phyloP scores from a whole-genome alignment of 345 rosid genomes.

The Sonneratia alba region DNA sequence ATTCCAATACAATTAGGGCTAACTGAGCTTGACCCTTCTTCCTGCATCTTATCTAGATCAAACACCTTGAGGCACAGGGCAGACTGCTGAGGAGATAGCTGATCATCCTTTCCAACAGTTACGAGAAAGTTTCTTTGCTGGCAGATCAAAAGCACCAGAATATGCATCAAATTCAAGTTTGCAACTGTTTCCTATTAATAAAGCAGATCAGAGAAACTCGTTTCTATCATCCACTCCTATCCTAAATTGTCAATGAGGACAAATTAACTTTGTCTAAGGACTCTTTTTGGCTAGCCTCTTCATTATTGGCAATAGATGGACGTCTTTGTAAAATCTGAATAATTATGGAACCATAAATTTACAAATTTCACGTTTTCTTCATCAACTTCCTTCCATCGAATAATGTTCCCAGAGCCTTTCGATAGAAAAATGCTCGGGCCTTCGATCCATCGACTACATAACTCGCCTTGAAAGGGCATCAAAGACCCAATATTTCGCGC shows the following conservation, averaged over 20 bases:
- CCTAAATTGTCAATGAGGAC: neutral
- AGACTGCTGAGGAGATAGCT: conserved; percentile 65
- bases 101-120: conserved; percentile 88
- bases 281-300: neutral
- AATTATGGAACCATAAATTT: neutral
- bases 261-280: neutral
- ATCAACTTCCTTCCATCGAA: neutral
- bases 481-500: neutral
- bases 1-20: conserved; percentile 83
- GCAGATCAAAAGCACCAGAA: conserved; percentile 5
- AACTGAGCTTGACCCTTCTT: conserved; percentile 66
- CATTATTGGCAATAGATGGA: neutral
- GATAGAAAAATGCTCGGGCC: neutral
- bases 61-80: conserved; percentile 81
- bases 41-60: conserved; percentile 82
- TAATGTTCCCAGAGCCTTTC: neutral
- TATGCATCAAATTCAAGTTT: neutral
- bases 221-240: neutral
- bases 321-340: neutral
- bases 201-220: neutral
- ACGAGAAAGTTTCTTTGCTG: conserved; percentile 93
- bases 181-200: neutral
- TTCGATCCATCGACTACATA: neutral
- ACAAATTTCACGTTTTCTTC: neutral
- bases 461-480: neutral